Evolutionary conservation across 2,329 filamentous ascomycete genomes (phyloP), one percentile per base, ranked within the genome.

Genomic region (Phaeosphaeria sp.): DNA sequence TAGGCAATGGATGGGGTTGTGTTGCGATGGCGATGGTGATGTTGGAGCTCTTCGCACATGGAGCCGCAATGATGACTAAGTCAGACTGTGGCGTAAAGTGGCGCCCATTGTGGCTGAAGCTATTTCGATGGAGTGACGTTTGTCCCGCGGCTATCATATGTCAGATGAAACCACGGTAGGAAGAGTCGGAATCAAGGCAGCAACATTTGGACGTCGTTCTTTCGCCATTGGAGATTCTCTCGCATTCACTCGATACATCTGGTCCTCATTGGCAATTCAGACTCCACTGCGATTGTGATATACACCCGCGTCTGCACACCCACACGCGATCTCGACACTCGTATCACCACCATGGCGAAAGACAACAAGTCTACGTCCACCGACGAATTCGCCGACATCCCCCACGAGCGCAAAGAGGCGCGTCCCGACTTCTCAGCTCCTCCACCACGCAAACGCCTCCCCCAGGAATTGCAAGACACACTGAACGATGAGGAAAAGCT

Each of bases 401-500:
- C 77, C 15, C 79, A 73, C 64, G 74, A 78, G 55, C 78, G 81
- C 53, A 61, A 68, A 46, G 80, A 81, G 62, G 67, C 78, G 9
- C 74, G 79, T 45, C 82, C 82, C 3, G 81, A 83, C 67, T 82
- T 81, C 74, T 78, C 77, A 13, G 67, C 79, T 62, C 81, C 79
- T 18, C 75, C 82, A n/a, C 76, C 83, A 46, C 77, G 81, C 55
- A 80, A 81, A 67, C 80, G 79, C 59, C 81, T 88, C 15, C 82
- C 84, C n/a, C 77, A 79, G 49, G 79, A 82, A 30, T 74, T 88
- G 2, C 85, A 87, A 74, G 79, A 82, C 36, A 81, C 84, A 2
- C 77, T 88, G 7, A 83, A 88, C 64, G 78, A 79, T 53, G 83
- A 96, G 9, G 90, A 92, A 30, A 88, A 87, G 68, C 88, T 92